Evolutionary conservation across 2,329 filamentous ascomycete species (phyloP), one percentile per base, ranked within the genome.

Genomic region (Acrodontium crateriforme): DNA sequence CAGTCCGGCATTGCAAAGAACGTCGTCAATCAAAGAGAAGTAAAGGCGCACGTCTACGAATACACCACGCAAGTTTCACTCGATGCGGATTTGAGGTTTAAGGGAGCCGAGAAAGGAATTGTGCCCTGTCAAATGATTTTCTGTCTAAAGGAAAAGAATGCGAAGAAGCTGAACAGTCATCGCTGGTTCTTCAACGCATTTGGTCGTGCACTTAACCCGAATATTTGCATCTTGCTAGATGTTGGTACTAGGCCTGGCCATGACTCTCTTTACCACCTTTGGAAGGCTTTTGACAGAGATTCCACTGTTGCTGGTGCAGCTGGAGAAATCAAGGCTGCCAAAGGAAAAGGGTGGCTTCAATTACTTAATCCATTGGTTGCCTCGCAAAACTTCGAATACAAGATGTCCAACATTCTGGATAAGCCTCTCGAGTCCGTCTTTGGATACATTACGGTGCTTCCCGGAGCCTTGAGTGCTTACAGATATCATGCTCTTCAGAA

Each of bases 151-250:
- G 89, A 98, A 54, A 85, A 89, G 62, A 98, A 98, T 53, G 72
- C 79, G 50, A 91, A 93, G 59, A 98, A 98, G 62, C 70, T 98
- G 44, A 98, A 98, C 62, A 94, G 85, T 1, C 89, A 98, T 56
- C 74, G 89, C 32, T 98, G 89, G 89, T 95, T 94, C 61, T 98
- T 98, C 64, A 98, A 98, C 50, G 89, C 89, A 0, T 93, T 98
- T 50, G 91, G 89, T 16, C 75, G 78, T 38, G 79, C 87, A 0
- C 65, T 98, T 14, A 92, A 87, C 41, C 89, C 89, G 0, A 98
- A 98, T 41, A 80, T 98, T 18, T 98, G 89, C 55, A 93, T 98
- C 52, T 60, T 98, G 37, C 75, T 98, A 9, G 89, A 98, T 53
- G 91, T 98, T 8, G 91, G 91, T 31, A 98, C 89, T 0, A 82